Conservation (phyloP, 306 rosid species). For the Elaeagnus macrophylla region DNA sequence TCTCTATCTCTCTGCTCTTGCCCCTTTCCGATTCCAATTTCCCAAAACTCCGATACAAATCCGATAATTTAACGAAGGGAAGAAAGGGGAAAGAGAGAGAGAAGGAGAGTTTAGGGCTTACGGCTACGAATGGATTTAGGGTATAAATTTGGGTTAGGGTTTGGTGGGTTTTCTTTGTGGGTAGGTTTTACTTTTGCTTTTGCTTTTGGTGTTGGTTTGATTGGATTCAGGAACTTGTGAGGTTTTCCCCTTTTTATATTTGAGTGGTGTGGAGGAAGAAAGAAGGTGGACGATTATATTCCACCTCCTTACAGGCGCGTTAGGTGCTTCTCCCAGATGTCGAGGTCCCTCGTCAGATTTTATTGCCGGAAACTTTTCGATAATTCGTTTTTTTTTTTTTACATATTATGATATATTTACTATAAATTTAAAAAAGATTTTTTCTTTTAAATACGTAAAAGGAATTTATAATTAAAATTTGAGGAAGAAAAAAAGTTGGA, state of each 20-base stretch:
- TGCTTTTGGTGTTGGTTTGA: background rate
- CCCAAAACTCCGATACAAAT: conserved; percentile 9
- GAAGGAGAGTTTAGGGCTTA: conserved; percentile 13
- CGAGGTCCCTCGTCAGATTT: conserved; percentile 12
- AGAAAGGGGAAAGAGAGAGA: background rate
- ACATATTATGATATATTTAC: too few relatives aligned
- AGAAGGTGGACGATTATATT: background rate
- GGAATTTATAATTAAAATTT: too few relatives aligned
- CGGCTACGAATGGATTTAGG: background rate
- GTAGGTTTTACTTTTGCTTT: conserved; percentile 13
- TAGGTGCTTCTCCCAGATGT: background rate
- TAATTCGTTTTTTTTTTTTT: too few relatives aligned
- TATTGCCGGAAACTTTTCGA: conserved; percentile 3
- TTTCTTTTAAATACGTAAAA: too few relatives aligned
- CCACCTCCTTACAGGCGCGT: conserved; percentile 12
- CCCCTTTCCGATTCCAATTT: background rate
- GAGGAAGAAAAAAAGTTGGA: too few relatives aligned
- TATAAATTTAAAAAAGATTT: too few relatives aligned
- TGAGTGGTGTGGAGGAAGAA: background rate
- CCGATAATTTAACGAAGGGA: background rate
- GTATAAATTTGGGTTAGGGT: background rate
- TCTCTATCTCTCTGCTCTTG: conserved; percentile 5
- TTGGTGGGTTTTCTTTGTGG: conserved; percentile 24
- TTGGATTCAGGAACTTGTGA: background rate
- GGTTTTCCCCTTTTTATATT: background rate